Percentiles rank a stretch among this genome's conserved stretches.
phyloP scores from a whole-genome alignment of 108 stramenopile genomes.

The Tribonema minus region DNA sequence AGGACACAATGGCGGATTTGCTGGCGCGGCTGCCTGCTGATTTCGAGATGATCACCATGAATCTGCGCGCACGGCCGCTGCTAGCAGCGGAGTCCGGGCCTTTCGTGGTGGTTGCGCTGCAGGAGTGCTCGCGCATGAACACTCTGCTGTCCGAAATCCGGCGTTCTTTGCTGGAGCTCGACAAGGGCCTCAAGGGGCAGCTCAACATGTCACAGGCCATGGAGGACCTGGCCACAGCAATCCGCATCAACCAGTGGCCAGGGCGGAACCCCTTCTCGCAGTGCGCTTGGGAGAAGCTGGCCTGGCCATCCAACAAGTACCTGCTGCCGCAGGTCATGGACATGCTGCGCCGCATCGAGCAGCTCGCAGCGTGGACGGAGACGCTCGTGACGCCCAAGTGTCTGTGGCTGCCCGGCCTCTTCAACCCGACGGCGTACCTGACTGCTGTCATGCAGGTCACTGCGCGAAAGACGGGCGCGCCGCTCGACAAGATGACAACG shows the following conservation, averaged over 20 bases:
- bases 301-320: constrained; percentile 70
- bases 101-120: constrained; percentile 66
- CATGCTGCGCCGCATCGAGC: constrained; percentile 61
- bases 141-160: constrained; percentile 63
- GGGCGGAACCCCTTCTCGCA: constrained; percentile 63
- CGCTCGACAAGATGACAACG: constrained; percentile 70
- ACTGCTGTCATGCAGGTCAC: constrained; percentile 74
- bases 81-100: constrained; percentile 62
- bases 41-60: constrained; percentile 63
- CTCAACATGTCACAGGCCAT: constrained; percentile 70
- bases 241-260: constrained; percentile 67
- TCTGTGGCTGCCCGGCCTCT: constrained; percentile 73
- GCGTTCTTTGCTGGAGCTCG: constrained; percentile 64
- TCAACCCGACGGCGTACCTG: constrained; percentile 69
- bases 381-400: constrained; percentile 63
- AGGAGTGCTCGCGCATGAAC: constrained; percentile 73
- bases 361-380: constrained; percentile 61
- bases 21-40: constrained; percentile 62
- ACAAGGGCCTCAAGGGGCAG: constrained; percentile 74
- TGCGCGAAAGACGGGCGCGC: constrained; percentile 58
- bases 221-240: constrained; percentile 64
- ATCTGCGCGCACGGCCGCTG: constrained; percentile 60
- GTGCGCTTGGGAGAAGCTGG: constrained; percentile 57
- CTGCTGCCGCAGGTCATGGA: constrained; percentile 64
- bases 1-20: constrained; percentile 50